phyloP scores from a whole-genome alignment of 768 basidiomycete genomes.

The Ramaria sp. region DNA sequence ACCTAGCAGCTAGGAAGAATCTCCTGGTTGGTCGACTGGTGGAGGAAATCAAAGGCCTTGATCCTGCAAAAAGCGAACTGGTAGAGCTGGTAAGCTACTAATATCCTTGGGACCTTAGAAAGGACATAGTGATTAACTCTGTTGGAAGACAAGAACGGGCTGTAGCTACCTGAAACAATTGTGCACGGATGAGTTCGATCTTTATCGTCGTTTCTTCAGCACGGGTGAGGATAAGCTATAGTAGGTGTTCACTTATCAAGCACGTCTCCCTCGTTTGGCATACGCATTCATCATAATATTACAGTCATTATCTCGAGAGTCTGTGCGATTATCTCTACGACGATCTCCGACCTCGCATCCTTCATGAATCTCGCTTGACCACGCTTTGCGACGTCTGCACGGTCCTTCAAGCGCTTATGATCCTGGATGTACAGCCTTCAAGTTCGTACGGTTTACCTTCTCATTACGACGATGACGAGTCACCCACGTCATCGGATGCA shows the following conservation, averaged over 20 bases:
- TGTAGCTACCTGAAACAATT: slow-evolving; percentile 89
- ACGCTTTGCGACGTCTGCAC: slow-evolving; percentile 93
- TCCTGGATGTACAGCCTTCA: slow-evolving; percentile 55
- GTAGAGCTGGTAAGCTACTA: slow-evolving; percentile 60
- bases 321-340: slow-evolving; percentile 94
- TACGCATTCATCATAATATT: background rate
- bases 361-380: slow-evolving; percentile 83
- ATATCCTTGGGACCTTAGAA: background rate
- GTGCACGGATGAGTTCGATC: slow-evolving; percentile 79
- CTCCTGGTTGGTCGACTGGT: slow-evolving; percentile 64
- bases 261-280: background rate
- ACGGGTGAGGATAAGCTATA: slow-evolving; percentile 70
- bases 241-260: slow-evolving; percentile 29
- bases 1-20: slow-evolving; percentile 61
- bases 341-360: slow-evolving; percentile 87
- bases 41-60: slow-evolving; percentile 75
- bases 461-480: slow-evolving; percentile 20
- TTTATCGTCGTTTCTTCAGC: slow-evolving; percentile 80
- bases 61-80: slow-evolving; percentile 69
- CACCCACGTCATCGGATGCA: slow-evolving; percentile 20
- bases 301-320: slow-evolving; percentile 78
- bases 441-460: slow-evolving; percentile 13
- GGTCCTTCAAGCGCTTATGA: slow-evolving; percentile 92
- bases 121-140: background rate
- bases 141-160: slow-evolving; percentile 68